Evolutionary conservation across 192 early-diverging fungal genomes (phyloP).

Genomic region (Coemansia sp.): DNA sequence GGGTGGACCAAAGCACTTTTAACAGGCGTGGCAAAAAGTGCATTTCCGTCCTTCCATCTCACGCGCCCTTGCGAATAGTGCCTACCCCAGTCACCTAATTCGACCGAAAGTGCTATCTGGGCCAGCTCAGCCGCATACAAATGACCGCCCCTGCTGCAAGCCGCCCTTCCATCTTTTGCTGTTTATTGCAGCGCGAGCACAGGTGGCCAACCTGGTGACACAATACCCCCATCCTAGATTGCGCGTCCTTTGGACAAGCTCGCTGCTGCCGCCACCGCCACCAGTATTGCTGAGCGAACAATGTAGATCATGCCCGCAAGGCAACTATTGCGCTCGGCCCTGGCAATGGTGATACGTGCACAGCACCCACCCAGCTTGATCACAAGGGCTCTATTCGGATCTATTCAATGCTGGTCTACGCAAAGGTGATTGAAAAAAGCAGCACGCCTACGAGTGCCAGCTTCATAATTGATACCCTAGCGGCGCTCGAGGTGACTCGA

Average conservation of each 20-base stretch:
- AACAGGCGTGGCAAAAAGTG: neutral
- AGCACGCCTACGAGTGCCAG: constrained; percentile 8
- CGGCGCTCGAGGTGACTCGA: neutral
- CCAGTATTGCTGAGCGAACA: neutral
- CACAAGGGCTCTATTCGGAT: neutral
- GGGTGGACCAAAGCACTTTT: neutral
- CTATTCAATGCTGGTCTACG: neutral
- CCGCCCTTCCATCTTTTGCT: neutral
- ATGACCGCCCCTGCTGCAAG: neutral
- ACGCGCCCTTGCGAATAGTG: constrained; percentile 4
- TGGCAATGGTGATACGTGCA: neutral
- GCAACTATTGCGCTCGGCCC: neutral
- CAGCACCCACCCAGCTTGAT: neutral
- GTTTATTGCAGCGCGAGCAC: constrained; percentile 1
- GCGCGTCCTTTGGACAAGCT: neutral
- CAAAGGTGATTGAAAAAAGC: constrained; percentile 2
- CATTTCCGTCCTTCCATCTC: neutral
- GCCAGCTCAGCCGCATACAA: neutral
- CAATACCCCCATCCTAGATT: neutral
- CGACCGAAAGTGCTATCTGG: neutral
- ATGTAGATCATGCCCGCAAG: neutral
- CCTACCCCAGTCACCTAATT: neutral
- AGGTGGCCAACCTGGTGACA: neutral
- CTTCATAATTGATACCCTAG: constrained; percentile 11
- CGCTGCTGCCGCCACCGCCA: neutral